phyloP scores from a whole-genome alignment of 176 grass and related monocot genomes.

The Guadua angustifolia region DNA sequence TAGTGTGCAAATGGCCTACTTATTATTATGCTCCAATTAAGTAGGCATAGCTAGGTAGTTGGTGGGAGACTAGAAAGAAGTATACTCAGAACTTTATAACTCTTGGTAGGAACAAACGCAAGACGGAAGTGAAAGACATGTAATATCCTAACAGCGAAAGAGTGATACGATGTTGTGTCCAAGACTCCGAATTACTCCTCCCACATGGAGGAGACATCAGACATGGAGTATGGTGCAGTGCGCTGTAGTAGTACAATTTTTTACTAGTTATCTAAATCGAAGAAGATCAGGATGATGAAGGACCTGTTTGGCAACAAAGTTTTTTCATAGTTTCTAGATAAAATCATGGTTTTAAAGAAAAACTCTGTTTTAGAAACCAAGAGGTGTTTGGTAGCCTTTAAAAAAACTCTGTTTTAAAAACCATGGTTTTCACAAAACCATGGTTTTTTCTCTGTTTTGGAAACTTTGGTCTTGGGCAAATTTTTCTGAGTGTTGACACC shows the following conservation, averaged over 20 bases:
- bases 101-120: neutral
- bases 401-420: too few relatives aligned
- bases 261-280: neutral
- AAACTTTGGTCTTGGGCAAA: too few relatives aligned
- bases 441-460: too few relatives aligned
- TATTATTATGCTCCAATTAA: slow-evolving; percentile 1
- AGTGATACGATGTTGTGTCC: neutral
- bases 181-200: neutral
- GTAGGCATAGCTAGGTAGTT: neutral
- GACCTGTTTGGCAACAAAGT: too few relatives aligned
- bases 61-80: neutral
- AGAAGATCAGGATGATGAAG: neutral
- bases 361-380: too few relatives aligned
- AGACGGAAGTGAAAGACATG: neutral
- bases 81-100: neutral
- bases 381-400: too few relatives aligned
- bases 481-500: too few relatives aligned
- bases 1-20: neutral
- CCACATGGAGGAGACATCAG: too few relatives aligned
- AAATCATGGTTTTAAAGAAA: too few relatives aligned
- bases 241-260: neutral
- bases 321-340: too few relatives aligned
- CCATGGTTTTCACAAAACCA: too few relatives aligned
- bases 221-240: neutral
- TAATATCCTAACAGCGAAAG: neutral